These are phyloP conservation scores for Phialophora tarda DNA, from an alignment of 2,329 filamentous ascomycete species.

Conservation along the genomic window DNA sequence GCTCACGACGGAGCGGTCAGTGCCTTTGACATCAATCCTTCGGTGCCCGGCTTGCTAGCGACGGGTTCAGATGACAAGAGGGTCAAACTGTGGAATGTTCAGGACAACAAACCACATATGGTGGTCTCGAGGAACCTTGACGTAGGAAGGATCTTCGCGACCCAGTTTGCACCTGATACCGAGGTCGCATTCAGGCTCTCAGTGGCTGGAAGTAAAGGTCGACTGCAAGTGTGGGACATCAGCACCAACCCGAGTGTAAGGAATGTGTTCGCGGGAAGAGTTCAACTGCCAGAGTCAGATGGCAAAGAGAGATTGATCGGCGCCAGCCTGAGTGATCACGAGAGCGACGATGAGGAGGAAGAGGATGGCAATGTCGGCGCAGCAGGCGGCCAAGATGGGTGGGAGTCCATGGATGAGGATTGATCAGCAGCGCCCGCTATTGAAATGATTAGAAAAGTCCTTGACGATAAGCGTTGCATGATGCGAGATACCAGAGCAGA, in stretches of 20 bases:
- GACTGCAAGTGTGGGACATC: conserved; percentile 94
- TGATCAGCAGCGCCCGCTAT: conserved; percentile 32
- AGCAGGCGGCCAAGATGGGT: conserved; percentile 54
- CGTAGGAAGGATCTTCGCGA: conserved; percentile 92
- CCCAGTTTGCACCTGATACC: conserved; percentile 84
- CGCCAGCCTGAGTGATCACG: conserved; percentile 64
- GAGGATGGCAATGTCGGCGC: conserved; percentile 44
- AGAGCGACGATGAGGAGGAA: conserved; percentile 69
- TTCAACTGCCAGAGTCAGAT: conserved; percentile 63
- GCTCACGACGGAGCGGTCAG: conserved; percentile 93
- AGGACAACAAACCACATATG: conserved; percentile 79
- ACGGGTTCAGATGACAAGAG: conserved; percentile 94
- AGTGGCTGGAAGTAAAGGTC: conserved; percentile 92
- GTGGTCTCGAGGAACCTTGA: conserved; percentile 90
- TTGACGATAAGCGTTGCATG: background rate
- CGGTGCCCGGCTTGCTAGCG: conserved; percentile 88
- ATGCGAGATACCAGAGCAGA: background rate
- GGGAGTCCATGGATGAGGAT: conserved; percentile 63
- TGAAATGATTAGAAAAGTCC: background rate
- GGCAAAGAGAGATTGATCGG: conserved; percentile 78
- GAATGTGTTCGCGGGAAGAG: conserved; percentile 76
- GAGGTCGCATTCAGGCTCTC: conserved; percentile 91
- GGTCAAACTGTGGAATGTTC: conserved; percentile 96
- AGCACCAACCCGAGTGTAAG: conserved; percentile 89
- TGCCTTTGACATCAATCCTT: conserved; percentile 87